These are phyloP conservation scores for Peronospora destructor DNA, from an alignment of 352 stramenopile genomes.

Conservation along the genomic window DNA sequence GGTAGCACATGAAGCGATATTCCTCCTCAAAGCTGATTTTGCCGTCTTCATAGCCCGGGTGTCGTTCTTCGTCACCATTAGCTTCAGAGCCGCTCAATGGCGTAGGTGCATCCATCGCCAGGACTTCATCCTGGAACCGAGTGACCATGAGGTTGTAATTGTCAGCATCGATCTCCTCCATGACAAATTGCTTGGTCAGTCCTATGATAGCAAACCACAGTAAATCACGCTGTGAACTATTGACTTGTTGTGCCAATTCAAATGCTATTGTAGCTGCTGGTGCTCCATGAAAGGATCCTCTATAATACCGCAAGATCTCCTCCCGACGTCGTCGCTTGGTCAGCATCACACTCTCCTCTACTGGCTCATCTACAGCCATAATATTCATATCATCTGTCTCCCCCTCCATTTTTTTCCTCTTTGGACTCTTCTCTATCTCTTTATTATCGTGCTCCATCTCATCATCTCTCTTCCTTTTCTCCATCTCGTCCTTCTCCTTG, in stretches of 20 bases:
- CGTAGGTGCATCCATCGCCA: constrained; percentile 50
- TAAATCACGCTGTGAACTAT: constrained; percentile 81
- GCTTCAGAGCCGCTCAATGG: constrained; percentile 32
- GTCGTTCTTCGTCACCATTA: constrained; percentile 28
- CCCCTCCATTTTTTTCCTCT: constrained; percentile 19
- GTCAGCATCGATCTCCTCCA: constrained; percentile 88
- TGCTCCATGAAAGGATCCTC: constrained; percentile 83
- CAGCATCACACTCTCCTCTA: constrained; percentile 26
- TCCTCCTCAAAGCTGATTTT: constrained; percentile 88
- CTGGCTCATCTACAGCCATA: constrained; percentile 12
- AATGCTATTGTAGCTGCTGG: constrained; percentile 74
- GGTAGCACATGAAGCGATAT: constrained; percentile 95
- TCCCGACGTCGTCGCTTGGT: constrained; percentile 57
- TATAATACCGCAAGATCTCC: constrained; percentile 91
- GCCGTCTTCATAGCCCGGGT: constrained; percentile 67
- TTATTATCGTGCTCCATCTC: constrained; percentile 26
- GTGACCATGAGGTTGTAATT: constrained; percentile 89
- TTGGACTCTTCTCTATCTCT: constrained; percentile 13
- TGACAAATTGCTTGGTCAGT: constrained; percentile 92
- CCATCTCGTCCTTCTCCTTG: constrained; percentile 41
- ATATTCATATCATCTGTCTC: constrained; percentile 21
- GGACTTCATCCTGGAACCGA: constrained; percentile 87
- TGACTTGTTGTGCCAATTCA: constrained; percentile 78
- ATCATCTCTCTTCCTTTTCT: constrained; percentile 24
- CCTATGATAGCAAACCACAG: constrained; percentile 97